Conservation (phyloP, 768 basidiomycete genomes). For the Phanerochaete sordida region DNA sequence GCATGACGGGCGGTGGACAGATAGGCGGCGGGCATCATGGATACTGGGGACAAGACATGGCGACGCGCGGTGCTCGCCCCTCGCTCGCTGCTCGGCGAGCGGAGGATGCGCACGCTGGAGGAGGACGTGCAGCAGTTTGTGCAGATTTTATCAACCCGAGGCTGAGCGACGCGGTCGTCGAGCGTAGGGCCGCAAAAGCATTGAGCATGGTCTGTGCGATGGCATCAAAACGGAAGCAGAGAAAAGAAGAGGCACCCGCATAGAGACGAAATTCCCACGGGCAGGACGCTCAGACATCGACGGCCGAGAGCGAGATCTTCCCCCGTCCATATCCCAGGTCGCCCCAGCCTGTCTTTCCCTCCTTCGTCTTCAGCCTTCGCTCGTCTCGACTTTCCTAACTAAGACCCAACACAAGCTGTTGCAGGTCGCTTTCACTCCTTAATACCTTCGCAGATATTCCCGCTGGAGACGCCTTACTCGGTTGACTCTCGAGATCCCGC, state of each 20-base stretch:
- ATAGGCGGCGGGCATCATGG: background rate
- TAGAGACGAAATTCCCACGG: slow-evolving; percentile 18
- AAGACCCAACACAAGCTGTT: slow-evolving; percentile 29
- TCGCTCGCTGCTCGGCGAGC: background rate
- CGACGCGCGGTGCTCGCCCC: background rate
- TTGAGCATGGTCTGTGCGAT: background rate
- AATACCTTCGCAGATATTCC: slow-evolving; percentile 2
- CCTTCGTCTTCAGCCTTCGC: slow-evolving; percentile 10
- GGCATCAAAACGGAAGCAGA: slow-evolving; percentile 5
- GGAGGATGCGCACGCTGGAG: background rate
- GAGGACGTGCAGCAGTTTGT: background rate
- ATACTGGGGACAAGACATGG: background rate
- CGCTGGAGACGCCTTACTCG: background rate
- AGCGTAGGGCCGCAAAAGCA: background rate
- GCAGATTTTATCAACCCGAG: background rate
- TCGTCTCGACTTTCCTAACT: slow-evolving; percentile 10
- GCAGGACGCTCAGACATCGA: background rate
- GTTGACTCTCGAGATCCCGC: background rate
- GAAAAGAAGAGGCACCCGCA: slow-evolving; percentile 5
- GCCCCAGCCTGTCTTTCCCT: background rate
- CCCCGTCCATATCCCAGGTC: slow-evolving; percentile 4
- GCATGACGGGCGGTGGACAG: background rate
- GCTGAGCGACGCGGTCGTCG: background rate
- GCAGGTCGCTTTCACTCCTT: slow-evolving; percentile 26
- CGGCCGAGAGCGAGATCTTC: background rate